Evolutionary conservation across 768 basidiomycete genomes (phyloP).

Genomic region (Gyrodon lividus): DNA sequence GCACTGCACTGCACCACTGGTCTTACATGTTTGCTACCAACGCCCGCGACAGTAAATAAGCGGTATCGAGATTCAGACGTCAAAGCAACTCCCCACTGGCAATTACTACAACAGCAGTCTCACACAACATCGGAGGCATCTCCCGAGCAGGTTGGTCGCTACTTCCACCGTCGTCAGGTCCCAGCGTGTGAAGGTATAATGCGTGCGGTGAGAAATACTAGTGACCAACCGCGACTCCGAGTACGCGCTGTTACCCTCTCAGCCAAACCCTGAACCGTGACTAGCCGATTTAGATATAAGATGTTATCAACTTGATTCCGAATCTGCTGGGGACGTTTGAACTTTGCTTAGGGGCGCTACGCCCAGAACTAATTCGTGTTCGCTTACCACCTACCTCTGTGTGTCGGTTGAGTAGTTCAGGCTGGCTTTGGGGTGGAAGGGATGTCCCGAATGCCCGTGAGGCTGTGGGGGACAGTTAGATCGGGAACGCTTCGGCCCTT

Average conservation of each 20-base stretch:
- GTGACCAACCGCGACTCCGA: background rate
- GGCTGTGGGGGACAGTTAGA: background rate
- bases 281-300: background rate
- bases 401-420: too few relatives aligned
- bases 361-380: too few relatives aligned
- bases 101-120: background rate
- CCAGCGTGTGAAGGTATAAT: slow-evolving; percentile 7
- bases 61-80: slow-evolving; percentile 9
- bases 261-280: slow-evolving; percentile 1
- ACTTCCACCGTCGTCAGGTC: background rate
- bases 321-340: too few relatives aligned
- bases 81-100: slow-evolving; percentile 8
- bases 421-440: too few relatives aligned
- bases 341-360: too few relatives aligned
- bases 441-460: background rate
- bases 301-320: too few relatives aligned
- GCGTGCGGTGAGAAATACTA: slow-evolving; percentile 9
- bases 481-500: slow-evolving; percentile 7
- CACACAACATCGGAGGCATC: background rate
- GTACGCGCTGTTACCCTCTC: background rate
- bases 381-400: too few relatives aligned
- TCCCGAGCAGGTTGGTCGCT: background rate
- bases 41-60: slow-evolving; percentile 3
- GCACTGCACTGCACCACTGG: background rate
- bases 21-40: slow-evolving; percentile 2